Percentiles rank a stretch among this genome's conserved stretches.
phyloP scores from a whole-genome alignment of 768 basidiomycete genomes.

The Mycena belliarum region DNA sequence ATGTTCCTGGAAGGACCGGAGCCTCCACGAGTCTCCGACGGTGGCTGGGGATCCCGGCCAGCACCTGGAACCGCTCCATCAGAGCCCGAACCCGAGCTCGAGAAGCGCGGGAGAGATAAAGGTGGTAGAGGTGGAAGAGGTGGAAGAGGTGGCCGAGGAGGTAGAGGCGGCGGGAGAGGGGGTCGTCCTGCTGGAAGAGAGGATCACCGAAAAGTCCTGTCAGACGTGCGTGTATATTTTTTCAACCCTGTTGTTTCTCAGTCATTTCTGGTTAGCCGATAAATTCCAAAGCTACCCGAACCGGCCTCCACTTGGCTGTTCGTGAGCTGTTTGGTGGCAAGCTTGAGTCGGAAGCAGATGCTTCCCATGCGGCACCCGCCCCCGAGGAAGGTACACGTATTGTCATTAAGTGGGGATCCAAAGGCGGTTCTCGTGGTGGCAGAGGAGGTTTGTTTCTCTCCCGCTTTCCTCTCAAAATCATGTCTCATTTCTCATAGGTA shows the following conservation, averaged over 20 bases:
- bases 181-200: conserved; percentile 41
- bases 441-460: conserved; percentile 37
- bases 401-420: conserved; percentile 70
- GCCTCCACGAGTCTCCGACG: conserved; percentile 71
- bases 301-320: conserved; percentile 78
- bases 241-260: conserved; percentile 19
- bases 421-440: conserved; percentile 49
- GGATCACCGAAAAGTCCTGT: conserved; percentile 76
- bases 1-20: conserved; percentile 83
- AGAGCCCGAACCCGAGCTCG: conserved; percentile 28
- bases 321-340: conserved; percentile 82
- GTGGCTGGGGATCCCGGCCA: conserved; percentile 67
- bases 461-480: not conserved
- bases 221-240: conserved; percentile 61
- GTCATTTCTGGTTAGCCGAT: conserved; percentile 63
- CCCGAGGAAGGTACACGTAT: conserved; percentile 75
- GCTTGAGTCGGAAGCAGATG: conserved; percentile 81
- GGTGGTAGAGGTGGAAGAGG: conserved; percentile 43
- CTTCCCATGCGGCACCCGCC: conserved; percentile 37
- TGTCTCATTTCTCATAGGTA: conserved; percentile 30
- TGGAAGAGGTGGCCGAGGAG: conserved; percentile 48
- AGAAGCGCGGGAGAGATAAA: conserved; percentile 35
- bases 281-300: conserved; percentile 74
- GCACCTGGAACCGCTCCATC: conserved; percentile 19
- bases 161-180: conserved; percentile 45